phyloP scores from a whole-genome alignment of 495 filamentous ascomycete species.

The Bryoglossum gracile region DNA sequence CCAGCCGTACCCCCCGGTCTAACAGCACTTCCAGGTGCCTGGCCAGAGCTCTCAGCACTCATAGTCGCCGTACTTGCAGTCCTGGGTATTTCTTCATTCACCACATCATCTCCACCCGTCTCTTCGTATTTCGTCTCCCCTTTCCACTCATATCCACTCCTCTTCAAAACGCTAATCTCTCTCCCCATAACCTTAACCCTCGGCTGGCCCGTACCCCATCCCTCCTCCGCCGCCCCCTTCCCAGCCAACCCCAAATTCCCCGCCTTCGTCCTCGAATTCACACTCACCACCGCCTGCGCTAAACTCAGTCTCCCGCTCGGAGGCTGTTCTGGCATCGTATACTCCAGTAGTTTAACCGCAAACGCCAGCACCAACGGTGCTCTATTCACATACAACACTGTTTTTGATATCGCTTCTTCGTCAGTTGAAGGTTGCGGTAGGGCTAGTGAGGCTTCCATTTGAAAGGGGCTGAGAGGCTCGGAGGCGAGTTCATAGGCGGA shows the following conservation, averaged over 20 bases:
- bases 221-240: conserved; percentile 58
- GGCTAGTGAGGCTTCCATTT: conserved; percentile 57
- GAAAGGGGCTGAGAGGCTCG: conserved; percentile 45
- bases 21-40: neutral
- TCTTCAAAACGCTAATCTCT: conserved; percentile 63
- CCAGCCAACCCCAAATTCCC: conserved; percentile 63
- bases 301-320: conserved; percentile 73
- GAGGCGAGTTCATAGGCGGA: conserved; percentile 30
- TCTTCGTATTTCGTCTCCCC: conserved; percentile 19
- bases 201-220: conserved; percentile 70
- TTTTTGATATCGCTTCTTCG: conserved; percentile 51
- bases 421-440: conserved; percentile 47
- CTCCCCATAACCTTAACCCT: conserved; percentile 61
- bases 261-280: conserved; percentile 68
- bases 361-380: conserved; percentile 79
- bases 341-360: conserved; percentile 61
- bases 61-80: no score
- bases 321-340: conserved; percentile 78
- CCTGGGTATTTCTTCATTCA: neutral
- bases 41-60: neutral
- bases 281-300: conserved; percentile 71
- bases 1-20: conserved; percentile 22
- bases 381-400: conserved; percentile 63
- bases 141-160: conserved; percentile 67
- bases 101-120: neutral